These are phyloP conservation scores for Flaveria brownii DNA, from an alignment of 129 eudicot species.

Conservation along the genomic window DNA sequence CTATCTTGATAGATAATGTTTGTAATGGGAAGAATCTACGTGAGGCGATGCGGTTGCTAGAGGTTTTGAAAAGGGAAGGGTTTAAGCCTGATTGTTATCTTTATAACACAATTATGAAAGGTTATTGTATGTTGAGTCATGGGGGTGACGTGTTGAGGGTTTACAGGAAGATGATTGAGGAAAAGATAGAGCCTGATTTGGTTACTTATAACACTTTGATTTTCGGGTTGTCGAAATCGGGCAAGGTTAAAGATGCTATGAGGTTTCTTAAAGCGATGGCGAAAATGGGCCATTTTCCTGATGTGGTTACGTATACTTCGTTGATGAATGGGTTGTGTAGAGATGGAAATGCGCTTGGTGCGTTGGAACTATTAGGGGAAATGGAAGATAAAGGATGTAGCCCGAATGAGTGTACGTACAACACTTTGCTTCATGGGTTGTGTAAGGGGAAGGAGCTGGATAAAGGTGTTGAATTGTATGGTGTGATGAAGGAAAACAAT, in stretches of 20 bases:
- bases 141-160: conserved; percentile 74
- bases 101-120: conserved; percentile 92
- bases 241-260: conserved; percentile 78
- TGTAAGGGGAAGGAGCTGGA: conserved; percentile 70
- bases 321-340: conserved; percentile 97
- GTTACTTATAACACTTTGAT: conserved; percentile 79
- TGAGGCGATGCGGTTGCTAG: conserved; percentile 76
- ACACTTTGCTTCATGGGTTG: conserved; percentile 87
- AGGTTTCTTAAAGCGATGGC: conserved; percentile 68
- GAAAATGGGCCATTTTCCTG: conserved; percentile 71
- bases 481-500: conserved; percentile 57
- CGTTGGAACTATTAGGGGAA: conserved; percentile 61
- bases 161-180: conserved; percentile 75
- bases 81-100: conserved; percentile 86
- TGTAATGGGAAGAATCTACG: conserved; percentile 78
- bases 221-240: conserved; percentile 79
- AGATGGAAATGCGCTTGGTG: conserved; percentile 74
- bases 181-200: conserved; percentile 70
- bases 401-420: conserved; percentile 85
- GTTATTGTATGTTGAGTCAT: conserved; percentile 72
- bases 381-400: conserved; percentile 78
- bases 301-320: conserved; percentile 86
- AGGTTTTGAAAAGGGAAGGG: conserved; percentile 62
- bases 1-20: conserved; percentile 90
- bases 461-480: conserved; percentile 62